Percentiles rank a stretch among this genome's conserved stretches.
These are phyloP conservation scores for Fusarium sp. DNA, from an alignment of 2,329 filamentous ascomycete genomes.

Conservation along the genomic window DNA sequence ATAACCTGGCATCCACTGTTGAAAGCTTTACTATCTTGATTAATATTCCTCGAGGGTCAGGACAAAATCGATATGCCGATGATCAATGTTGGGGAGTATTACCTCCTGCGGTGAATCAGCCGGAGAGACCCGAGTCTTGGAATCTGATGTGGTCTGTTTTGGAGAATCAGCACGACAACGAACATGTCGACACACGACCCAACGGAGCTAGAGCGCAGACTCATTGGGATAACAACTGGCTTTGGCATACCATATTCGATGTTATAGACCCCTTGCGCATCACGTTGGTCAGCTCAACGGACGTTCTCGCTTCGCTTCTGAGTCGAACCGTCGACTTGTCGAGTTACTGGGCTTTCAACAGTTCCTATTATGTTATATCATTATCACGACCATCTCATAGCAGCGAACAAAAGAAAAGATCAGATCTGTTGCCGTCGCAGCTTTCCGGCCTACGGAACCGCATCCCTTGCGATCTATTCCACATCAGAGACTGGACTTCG, in stretches of 20 bases:
- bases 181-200: conserved; percentile 36
- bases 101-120: conserved; percentile 42
- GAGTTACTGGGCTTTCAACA: conserved; percentile 73
- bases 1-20: conserved; percentile 55
- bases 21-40: conserved; percentile 57
- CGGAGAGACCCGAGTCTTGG: conserved; percentile 33
- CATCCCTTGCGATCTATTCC: conserved; percentile 61
- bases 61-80: conserved; percentile 46
- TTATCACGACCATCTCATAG: conserved; percentile 50
- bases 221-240: conserved; percentile 55
- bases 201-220: conserved; percentile 22
- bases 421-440: conserved; percentile 27
- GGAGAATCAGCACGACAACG: conserved; percentile 4
- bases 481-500: conserved; percentile 72
- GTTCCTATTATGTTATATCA: conserved; percentile 71
- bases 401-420: not conserved
- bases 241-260: conserved; percentile 68
- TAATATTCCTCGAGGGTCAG: conserved; percentile 43
- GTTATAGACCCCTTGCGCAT: conserved; percentile 65
- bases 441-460: conserved; percentile 23
- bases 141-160: conserved; percentile 46
- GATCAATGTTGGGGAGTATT: conserved; percentile 48
- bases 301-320: conserved; percentile 70
- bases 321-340: conserved; percentile 67
- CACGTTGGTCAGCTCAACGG: conserved; percentile 70